phyloP scores from a whole-genome alignment of 2,329 filamentous ascomycete genomes.

The Ceratocystis colombiana region DNA sequence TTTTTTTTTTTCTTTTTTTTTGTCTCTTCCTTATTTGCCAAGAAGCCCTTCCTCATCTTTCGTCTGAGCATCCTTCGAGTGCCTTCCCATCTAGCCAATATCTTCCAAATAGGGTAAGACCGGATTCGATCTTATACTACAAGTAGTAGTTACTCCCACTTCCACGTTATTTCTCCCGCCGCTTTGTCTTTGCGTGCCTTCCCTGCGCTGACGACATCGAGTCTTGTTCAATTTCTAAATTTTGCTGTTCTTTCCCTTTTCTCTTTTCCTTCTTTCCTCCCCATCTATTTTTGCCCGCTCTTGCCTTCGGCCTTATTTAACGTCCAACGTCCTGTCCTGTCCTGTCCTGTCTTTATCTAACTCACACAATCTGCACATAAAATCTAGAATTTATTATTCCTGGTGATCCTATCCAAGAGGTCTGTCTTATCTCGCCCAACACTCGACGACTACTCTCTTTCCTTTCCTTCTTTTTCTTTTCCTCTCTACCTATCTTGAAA shows the following conservation, averaged over 20 bases:
- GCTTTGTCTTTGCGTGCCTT: slow-evolving; percentile 7
- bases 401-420: background rate
- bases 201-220: slow-evolving; percentile 11
- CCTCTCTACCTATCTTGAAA: background rate
- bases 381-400: background rate
- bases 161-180: slow-evolving; percentile 13
- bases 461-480: background rate
- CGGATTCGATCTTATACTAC: slow-evolving; percentile 9
- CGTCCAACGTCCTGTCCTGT: background rate
- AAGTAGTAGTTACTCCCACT: slow-evolving; percentile 12
- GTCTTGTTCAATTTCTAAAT: slow-evolving; percentile 5
- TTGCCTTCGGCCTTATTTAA: background rate
- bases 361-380: background rate
- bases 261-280: background rate
- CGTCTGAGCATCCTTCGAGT: slow-evolving; percentile 5
- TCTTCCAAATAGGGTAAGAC: slow-evolving; percentile 10
- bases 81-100: background rate
- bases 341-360: background rate
- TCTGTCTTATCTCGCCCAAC: background rate
- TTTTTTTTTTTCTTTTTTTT: background rate
- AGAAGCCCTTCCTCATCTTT: background rate
- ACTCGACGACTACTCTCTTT: background rate
- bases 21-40: background rate
- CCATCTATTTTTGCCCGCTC: background rate
- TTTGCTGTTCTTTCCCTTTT: slow-evolving; percentile 13